Evolutionary conservation across 1,284 basidiomycete species (phyloP).

Genomic region (Trichosporon sp.): DNA sequence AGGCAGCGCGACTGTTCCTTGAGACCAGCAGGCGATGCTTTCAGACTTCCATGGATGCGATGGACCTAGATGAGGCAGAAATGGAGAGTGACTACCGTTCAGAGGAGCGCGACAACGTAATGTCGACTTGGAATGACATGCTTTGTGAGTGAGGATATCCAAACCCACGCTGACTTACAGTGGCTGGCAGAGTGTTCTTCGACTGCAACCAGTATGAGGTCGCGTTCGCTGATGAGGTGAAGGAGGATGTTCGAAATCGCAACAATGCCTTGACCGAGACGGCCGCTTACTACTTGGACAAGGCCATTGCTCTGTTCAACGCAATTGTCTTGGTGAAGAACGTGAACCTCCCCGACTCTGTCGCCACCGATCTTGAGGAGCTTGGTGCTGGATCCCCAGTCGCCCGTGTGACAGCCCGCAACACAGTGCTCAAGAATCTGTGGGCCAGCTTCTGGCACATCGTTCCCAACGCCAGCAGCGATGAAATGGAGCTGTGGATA

Average conservation of each 20-base stretch:
- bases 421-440: not conserved
- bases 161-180: not conserved
- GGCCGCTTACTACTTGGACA: not conserved
- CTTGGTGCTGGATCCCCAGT: not conserved
- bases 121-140: not conserved
- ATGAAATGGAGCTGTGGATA: not conserved
- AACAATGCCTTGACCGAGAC: not conserved
- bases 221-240: not conserved
- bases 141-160: not conserved
- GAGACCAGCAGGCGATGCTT: not conserved
- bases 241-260: not conserved
- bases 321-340: not conserved
- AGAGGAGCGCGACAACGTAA: not conserved
- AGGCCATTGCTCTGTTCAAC: not conserved
- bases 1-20: not conserved
- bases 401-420: not conserved
- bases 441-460: not conserved
- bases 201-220: not conserved
- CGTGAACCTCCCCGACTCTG: not conserved
- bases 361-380: not conserved
- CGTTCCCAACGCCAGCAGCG: not conserved
- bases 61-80: not conserved
- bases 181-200: not conserved
- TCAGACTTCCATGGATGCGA: not conserved
- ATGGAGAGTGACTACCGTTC: not conserved